Evolutionary conservation across 257 asterid species (phyloP).

Genomic region (Nyctanthes arbortristis): DNA sequence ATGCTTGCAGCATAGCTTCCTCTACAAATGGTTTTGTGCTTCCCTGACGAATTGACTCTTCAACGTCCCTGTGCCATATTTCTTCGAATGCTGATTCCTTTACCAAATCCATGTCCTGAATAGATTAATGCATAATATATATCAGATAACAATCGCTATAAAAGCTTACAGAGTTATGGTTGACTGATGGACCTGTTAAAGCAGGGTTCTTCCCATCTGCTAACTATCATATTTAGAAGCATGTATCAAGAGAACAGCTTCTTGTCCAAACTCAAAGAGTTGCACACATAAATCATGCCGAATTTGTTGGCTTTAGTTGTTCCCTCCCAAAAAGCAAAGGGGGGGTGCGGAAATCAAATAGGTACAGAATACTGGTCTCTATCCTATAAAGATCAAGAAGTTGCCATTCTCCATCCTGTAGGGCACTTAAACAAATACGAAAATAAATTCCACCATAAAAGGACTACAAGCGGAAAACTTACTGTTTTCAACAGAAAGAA

Average conservation of each 20-base stretch:
- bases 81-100: slow-evolving; percentile 53
- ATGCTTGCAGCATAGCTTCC: slow-evolving; percentile 82
- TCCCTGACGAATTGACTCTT: slow-evolving; percentile 76
- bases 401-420: not conserved
- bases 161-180: not conserved
- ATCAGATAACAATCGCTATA: not conserved
- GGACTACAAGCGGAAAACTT: not conserved
- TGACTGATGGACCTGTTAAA: not conserved
- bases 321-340: not conserved
- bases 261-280: not conserved
- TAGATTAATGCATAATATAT: slow-evolving; percentile 1
- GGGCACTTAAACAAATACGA: not conserved
- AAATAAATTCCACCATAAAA: not conserved
- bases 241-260: not conserved
- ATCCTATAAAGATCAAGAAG: not conserved
- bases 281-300: not conserved
- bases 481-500: not conserved
- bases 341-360: not conserved
- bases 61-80: slow-evolving; percentile 83
- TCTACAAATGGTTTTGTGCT: slow-evolving; percentile 63
- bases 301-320: not conserved
- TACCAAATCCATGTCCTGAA: slow-evolving; percentile 56
- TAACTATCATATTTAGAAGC: not conserved
- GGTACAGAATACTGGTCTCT: not conserved
- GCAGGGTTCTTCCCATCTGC: not conserved